These are phyloP conservation scores for Tylopilus balloui DNA, from an alignment of 768 basidiomycete species.

Conservation along the genomic window DNA sequence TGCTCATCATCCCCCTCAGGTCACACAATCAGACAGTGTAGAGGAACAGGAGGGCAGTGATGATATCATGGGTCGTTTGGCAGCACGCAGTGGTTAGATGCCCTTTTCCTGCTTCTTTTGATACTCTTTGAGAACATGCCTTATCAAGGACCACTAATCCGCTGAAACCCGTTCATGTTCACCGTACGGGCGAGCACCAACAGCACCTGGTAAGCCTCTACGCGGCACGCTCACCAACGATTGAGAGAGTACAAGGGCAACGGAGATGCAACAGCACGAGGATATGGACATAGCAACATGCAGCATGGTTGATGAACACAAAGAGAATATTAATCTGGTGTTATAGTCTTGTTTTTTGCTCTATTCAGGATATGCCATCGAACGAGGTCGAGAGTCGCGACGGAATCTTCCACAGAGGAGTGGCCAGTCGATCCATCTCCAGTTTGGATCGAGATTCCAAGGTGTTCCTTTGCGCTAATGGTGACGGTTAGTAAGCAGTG, in stretches of 20 bases:
- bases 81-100: conserved; percentile 65
- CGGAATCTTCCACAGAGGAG: conserved; percentile 86
- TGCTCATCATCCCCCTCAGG: conserved; percentile 39
- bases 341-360: conserved; percentile 31
- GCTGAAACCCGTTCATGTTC: conserved; percentile 13
- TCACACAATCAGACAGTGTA: conserved; percentile 78
- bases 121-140: conserved; percentile 9
- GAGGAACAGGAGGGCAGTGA: conserved; percentile 85
- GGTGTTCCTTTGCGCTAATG: conserved; percentile 71
- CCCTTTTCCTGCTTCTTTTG: conserved; percentile 1
- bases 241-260: background rate
- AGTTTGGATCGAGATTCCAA: conserved; percentile 78
- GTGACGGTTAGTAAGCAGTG: conserved; percentile 7
- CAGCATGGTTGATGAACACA: background rate
- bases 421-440: conserved; percentile 76
- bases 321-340: conserved; percentile 13
- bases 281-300: conserved; percentile 3
- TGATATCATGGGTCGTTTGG: conserved; percentile 73
- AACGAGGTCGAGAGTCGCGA: conserved; percentile 84
- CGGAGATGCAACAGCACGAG: background rate
- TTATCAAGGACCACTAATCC: conserved; percentile 29
- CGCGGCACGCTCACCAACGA: background rate
- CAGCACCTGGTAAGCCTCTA: background rate
- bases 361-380: conserved; percentile 74
- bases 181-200: background rate